phyloP scores from a whole-genome alignment of 2,329 filamentous ascomycete genomes.

The Lasiodiplodia theobromae region DNA sequence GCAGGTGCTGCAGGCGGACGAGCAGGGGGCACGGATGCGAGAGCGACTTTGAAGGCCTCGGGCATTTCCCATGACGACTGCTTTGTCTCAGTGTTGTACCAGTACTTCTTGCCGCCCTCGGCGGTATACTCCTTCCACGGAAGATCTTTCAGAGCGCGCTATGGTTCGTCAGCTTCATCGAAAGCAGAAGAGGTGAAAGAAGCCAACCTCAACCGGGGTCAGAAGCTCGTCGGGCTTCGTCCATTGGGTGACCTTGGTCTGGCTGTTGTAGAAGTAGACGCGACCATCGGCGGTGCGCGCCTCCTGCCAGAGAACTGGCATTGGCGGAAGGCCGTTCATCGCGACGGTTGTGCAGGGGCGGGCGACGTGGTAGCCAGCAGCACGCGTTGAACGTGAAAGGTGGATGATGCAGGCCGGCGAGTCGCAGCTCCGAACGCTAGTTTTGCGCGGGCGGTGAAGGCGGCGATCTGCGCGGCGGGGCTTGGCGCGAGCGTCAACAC shows the following conservation, averaged over 20 bases:
- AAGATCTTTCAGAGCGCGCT: constrained; percentile 82
- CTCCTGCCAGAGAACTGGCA: constrained; percentile 75
- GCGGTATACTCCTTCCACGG: constrained; percentile 94
- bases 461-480: constrained; percentile 6
- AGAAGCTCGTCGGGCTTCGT: constrained; percentile 90
- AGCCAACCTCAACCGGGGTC: constrained; percentile 75
- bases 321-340: constrained; percentile 67
- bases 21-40: constrained; percentile 61
- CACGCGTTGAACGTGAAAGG: not conserved
- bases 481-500: constrained; percentile 20
- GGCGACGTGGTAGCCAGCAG: not conserved
- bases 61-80: constrained; percentile 96
- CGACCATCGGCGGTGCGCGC: constrained; percentile 82
- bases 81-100: constrained; percentile 89
- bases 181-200: constrained; percentile 29
- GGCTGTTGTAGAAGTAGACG: constrained; percentile 87
- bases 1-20: constrained; percentile 51
- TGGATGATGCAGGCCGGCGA: not conserved
- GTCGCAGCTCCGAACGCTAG: constrained; percentile 12
- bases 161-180: constrained; percentile 34
- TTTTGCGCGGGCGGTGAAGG: constrained; percentile 26
- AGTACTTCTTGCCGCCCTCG: constrained; percentile 88
- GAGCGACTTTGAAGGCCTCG: constrained; percentile 76
- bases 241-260: constrained; percentile 92
- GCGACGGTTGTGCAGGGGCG: constrained; percentile 32